A percentile compares a stretch with the other conserved stretches of the same genome.
Conservation (phyloP, 352 stramenopile species). For the Globisporangium carolinianum region DNA sequence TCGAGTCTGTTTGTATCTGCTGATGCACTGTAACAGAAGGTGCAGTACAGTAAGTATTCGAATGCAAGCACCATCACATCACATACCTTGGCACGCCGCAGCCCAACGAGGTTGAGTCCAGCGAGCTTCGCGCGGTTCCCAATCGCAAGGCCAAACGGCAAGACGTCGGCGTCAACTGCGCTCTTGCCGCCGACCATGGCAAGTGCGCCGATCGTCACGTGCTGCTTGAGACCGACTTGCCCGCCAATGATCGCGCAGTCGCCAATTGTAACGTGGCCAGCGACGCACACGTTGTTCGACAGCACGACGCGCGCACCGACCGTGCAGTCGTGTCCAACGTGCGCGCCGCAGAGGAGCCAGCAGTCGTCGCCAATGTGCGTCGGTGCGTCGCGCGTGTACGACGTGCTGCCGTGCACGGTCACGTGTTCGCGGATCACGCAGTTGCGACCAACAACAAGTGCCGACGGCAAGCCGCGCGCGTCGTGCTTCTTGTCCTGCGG, state of each 20-base stretch:
- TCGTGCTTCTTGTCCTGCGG: constrained; percentile 76
- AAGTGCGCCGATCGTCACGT: constrained; percentile 57
- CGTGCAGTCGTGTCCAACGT: constrained; percentile 66
- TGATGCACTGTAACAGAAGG: too few species aligned
- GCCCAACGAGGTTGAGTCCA: constrained; percentile 67
- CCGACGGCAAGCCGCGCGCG: background rate
- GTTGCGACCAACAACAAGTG: constrained; percentile 52
- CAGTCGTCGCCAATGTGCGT: constrained; percentile 69
- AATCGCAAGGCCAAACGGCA: constrained; percentile 68
- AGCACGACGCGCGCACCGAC: constrained; percentile 66
- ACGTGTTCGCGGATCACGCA: constrained; percentile 81
- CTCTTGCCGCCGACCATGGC: constrained; percentile 79
- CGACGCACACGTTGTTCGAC: constrained; percentile 79
- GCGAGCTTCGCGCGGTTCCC: constrained; percentile 75
- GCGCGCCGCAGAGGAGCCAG: constrained; percentile 70
- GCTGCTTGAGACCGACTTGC: constrained; percentile 74
- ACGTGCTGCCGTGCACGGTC: constrained; percentile 75
- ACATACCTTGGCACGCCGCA: constrained; percentile 46
- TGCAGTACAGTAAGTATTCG: too few species aligned
- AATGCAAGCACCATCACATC: too few species aligned
- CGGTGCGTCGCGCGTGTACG: constrained; percentile 38
- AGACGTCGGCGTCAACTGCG: constrained; percentile 73
- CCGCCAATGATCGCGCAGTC: constrained; percentile 71
- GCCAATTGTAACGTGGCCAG: constrained; percentile 71
- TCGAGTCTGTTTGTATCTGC: too few species aligned